Conservation (phyloP, 1,284 basidiomycete species). For the Neotropicomus parvogracilis region DNA sequence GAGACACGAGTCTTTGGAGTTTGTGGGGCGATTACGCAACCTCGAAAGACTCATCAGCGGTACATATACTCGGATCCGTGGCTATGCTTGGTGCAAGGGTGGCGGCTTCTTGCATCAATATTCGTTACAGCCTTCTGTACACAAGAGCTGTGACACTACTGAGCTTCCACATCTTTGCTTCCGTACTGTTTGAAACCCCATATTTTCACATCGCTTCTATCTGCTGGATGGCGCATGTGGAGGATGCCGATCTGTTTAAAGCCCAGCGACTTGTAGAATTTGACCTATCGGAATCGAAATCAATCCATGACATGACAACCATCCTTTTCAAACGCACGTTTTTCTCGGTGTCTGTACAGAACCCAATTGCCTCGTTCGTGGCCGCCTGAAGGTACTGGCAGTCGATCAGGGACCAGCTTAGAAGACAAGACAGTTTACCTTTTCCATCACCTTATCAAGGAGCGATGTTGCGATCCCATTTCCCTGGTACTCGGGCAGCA, state of each 20-base stretch:
- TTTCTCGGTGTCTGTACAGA: constrained; percentile 4
- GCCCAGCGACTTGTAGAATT: constrained; percentile 4
- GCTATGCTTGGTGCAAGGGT: constrained; percentile 1
- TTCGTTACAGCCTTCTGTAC: neutral
- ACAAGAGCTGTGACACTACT: no score
- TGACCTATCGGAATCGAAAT: constrained; percentile 1
- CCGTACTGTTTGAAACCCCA: constrained; percentile 4
- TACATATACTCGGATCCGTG: neutral
- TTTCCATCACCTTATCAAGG: neutral
- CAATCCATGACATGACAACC: neutral
- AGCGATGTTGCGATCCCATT: constrained; percentile 4
- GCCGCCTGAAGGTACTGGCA: neutral
- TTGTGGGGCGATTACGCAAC: neutral
- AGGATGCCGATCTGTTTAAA: neutral
- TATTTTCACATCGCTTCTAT: neutral
- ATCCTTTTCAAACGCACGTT: neutral
- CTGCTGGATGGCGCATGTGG: neutral
- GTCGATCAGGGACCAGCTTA: no score
- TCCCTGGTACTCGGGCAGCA: constrained; percentile 5
- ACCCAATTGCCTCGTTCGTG: constrained; percentile 3
- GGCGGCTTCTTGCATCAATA: neutral
- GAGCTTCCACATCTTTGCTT: neutral
- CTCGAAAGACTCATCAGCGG: neutral
- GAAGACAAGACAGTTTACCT: neutral
- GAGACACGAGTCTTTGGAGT: neutral